A percentile compares a stretch with the other conserved stretches of the same genome.
These are phyloP conservation scores for Torrubiella hemipterigena DNA, from an alignment of 2,329 filamentous ascomycete species.

Conservation along the genomic window DNA sequence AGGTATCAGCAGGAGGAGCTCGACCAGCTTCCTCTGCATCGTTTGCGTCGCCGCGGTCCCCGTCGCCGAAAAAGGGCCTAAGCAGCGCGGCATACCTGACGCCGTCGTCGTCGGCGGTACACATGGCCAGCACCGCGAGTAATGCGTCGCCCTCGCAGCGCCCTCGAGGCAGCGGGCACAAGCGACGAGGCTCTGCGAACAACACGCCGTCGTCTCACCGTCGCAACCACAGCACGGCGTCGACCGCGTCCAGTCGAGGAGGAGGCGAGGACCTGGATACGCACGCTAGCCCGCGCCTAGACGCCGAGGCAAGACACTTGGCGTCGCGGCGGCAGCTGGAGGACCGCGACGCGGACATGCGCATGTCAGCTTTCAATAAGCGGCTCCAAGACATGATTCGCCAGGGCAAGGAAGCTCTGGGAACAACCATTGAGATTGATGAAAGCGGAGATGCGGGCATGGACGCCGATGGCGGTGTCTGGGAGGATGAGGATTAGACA, in stretches of 20 bases:
- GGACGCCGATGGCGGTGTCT: constrained; percentile 25
- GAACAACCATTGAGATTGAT: constrained; percentile 57
- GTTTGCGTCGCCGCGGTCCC: constrained; percentile 18
- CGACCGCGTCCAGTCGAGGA: constrained; percentile 23
- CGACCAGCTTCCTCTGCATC: constrained; percentile 21
- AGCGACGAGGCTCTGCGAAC: constrained; percentile 1
- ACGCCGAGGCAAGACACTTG: constrained; percentile 60
- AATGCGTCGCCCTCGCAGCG: constrained; percentile 3
- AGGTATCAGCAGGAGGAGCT: constrained; percentile 37
- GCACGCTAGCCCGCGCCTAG: constrained; percentile 36
- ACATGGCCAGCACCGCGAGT: constrained; percentile 6
- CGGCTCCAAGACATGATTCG: constrained; percentile 77
- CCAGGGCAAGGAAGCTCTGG: constrained; percentile 78
- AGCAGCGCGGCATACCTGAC: constrained; percentile 12
- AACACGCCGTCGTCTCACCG: constrained; percentile 20
- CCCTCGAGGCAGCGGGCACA: background rate
- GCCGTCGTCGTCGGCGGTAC: constrained; percentile 10
- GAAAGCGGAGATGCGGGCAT: constrained; percentile 23
- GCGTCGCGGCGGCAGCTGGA: constrained; percentile 60
- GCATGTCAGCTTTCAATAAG: constrained; percentile 68
- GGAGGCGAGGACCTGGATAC: constrained; percentile 2
- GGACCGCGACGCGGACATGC: constrained; percentile 67
- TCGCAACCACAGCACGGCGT: constrained; percentile 32
- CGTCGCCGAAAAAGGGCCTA: constrained; percentile 30
- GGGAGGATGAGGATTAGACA: no score